Conservation (phyloP, 495 filamentous ascomycete genomes). For the Daldinia bambusicola region DNA sequence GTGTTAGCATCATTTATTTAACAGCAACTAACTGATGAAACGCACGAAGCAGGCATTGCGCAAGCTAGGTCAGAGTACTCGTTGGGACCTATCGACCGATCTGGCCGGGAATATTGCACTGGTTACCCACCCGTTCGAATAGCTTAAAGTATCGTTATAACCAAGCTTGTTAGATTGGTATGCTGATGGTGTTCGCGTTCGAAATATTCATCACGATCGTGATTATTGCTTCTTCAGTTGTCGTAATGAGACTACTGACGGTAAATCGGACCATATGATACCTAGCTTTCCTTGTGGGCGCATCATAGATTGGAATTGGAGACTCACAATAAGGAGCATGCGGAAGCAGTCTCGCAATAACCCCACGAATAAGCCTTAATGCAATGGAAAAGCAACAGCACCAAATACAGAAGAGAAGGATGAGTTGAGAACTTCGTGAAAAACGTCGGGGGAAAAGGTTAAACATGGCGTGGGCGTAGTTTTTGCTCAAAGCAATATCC, state of each 20-base stretch:
- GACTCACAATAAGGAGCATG: not conserved
- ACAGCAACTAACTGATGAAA: not conserved
- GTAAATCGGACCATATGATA: conserved; percentile 1
- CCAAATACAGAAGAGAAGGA: not conserved
- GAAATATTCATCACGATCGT: not conserved
- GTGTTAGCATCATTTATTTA: not conserved
- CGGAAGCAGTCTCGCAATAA: not conserved
- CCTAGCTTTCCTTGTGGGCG: not conserved
- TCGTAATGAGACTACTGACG: not conserved
- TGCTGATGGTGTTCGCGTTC: not conserved
- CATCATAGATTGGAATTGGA: not conserved
- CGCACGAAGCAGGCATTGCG: not conserved
- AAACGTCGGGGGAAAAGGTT: not conserved
- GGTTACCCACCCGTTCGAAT: not conserved
- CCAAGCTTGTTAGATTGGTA: not conserved
- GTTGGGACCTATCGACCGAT: not conserved
- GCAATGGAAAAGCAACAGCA: not conserved
- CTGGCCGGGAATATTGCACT: not conserved
- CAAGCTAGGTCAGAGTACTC: not conserved
- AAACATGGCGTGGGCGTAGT: not conserved
- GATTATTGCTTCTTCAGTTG: not conserved
- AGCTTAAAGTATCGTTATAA: not conserved
- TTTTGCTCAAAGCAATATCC: not conserved
- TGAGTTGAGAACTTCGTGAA: not conserved
- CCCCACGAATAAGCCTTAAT: not conserved